Conservation (phyloP, 73 alveolate genomes). For the Paramecium pentaurelia region DNA sequence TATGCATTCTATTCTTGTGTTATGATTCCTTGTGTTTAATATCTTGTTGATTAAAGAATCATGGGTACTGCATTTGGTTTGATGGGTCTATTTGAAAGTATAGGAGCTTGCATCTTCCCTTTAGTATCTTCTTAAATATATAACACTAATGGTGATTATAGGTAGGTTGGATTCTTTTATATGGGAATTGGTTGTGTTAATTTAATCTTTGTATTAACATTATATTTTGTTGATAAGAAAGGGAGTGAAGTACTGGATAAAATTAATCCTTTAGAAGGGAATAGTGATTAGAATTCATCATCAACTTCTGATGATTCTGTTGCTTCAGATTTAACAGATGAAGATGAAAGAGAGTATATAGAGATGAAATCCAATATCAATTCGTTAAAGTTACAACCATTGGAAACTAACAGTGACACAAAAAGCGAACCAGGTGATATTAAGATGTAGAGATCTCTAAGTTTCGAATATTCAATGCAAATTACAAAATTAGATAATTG, state of each 20-base stretch:
- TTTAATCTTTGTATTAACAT: background rate
- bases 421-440: background rate
- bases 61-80: conserved; percentile 52
- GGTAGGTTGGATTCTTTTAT: conserved; percentile 31
- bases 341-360: background rate
- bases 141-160: background rate
- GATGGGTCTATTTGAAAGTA: conserved; percentile 10
- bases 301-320: background rate
- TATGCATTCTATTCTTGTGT: conserved; percentile 43
- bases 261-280: background rate
- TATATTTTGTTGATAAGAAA: conserved; percentile 27
- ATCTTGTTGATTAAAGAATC: conserved; percentile 27
- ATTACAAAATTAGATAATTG: background rate
- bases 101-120: conserved; percentile 2
- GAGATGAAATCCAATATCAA: background rate
- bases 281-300: background rate
- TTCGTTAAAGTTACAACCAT: background rate
- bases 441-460: background rate
- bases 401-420: background rate
- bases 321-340: background rate
- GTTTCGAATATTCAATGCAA: background rate
- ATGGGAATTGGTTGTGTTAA: conserved; percentile 28
- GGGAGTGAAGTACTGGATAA: conserved; percentile 7
- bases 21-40: conserved; percentile 19
- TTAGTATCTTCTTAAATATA: conserved; percentile 1